phyloP scores from a whole-genome alignment of 768 basidiomycete species.

The Crassisporium funariophilum region DNA sequence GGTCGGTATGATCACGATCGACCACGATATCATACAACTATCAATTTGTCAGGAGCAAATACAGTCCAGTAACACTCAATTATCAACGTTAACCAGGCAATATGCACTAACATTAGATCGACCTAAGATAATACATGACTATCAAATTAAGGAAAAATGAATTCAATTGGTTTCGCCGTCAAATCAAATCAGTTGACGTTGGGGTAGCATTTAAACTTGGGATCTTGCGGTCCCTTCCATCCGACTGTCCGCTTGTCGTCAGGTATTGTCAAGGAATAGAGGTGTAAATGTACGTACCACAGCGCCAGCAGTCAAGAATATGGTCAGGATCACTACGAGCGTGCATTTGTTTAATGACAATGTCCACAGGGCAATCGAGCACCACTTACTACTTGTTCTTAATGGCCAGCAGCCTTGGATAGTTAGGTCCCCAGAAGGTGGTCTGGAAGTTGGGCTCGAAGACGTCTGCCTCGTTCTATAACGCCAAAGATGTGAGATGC shows the following conservation, averaged over 20 bases:
- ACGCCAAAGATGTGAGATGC: neutral
- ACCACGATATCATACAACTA: no score
- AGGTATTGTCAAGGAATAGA: neutral
- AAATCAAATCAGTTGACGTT: no score
- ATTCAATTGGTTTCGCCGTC: no score
- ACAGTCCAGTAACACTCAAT: no score
- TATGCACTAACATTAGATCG: no score
- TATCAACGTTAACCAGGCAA: no score
- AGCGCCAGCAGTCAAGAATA: constrained; percentile 22
- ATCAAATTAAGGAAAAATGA: no score
- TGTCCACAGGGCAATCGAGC: neutral
- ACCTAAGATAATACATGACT: no score
- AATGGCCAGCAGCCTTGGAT: constrained; percentile 12
- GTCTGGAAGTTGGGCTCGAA: constrained; percentile 17
- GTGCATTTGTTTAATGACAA: neutral
- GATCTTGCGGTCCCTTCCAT: constrained; percentile 18
- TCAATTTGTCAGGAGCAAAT: no score
- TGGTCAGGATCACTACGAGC: constrained; percentile 16
- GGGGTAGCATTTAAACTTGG: constrained; percentile 18
- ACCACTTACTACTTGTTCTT: constrained; percentile 19
- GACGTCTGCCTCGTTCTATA: constrained; percentile 20
- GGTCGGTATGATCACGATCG: no score
- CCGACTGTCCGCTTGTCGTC: constrained; percentile 10
- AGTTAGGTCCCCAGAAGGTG: constrained; percentile 19
- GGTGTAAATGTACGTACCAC: constrained; percentile 5